phyloP scores from a whole-genome alignment of 2,329 filamentous ascomycete species.

The Karstenula rhodostoma region DNA sequence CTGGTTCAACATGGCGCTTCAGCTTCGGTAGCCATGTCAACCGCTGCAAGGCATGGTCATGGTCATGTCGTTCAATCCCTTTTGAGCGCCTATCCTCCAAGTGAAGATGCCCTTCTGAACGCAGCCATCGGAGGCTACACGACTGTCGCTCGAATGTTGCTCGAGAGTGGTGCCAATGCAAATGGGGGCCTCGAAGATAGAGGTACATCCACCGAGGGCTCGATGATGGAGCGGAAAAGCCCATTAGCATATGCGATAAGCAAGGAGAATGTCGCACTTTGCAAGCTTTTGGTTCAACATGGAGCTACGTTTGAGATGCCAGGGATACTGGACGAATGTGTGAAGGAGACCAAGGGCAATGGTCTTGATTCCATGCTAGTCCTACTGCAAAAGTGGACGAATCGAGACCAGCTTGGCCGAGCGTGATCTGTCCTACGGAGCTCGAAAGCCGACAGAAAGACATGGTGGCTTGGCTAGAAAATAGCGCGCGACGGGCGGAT shows the following conservation, averaged over 20 bases:
- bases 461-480: no score
- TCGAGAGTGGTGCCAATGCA: conserved; percentile 1
- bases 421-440: no score
- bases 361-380: conserved; percentile 2
- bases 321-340: neutral
- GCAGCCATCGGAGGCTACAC: conserved; percentile 3
- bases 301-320: neutral
- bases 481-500: no score
- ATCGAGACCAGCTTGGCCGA: neutral
- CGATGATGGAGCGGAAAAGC: neutral
- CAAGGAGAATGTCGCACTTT: neutral
- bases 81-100: neutral
- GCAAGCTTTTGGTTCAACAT: neutral
- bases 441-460: no score
- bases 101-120: conserved; percentile 2
- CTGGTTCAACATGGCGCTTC: neutral
- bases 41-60: conserved; percentile 1
- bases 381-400: neutral
- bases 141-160: conserved; percentile 1
- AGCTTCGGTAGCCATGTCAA: conserved; percentile 2
- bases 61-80: neutral
- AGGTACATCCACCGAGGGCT: neutral
- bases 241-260: neutral
- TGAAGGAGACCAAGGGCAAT: neutral
- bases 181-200: neutral